Percentiles rank a stretch among this genome's conserved stretches.
Evolutionary conservation across 176 grass and related monocot species (phyloP).

Genomic region (Bolboschoenus planiculmis): DNA sequence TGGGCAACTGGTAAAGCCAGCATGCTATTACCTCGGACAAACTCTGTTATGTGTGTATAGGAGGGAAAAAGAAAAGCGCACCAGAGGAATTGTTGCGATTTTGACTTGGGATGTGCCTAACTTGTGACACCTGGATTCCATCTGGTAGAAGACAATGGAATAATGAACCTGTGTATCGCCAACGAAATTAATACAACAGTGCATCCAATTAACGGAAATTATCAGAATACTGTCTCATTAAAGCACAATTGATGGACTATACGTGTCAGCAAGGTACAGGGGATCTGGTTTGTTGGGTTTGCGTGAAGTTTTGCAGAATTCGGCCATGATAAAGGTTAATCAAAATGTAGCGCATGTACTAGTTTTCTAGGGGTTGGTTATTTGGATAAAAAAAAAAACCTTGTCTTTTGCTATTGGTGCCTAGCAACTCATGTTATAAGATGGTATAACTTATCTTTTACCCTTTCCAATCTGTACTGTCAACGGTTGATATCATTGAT

Average conservation of each 20-base stretch:
- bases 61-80: conserved; percentile 32
- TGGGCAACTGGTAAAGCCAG: neutral
- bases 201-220: neutral
- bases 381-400: neutral
- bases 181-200: conserved; percentile 14
- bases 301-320: neutral
- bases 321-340: neutral
- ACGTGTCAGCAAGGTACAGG: neutral
- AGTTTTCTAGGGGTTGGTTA: neutral
- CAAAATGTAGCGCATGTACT: neutral
- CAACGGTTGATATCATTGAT: neutral
- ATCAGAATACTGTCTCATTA: neutral
- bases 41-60: neutral
- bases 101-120: conserved; percentile 51
- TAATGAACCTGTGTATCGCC: conserved; percentile 52
- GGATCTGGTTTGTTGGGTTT: neutral
- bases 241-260: neutral
- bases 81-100: conserved; percentile 40
- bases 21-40: neutral
- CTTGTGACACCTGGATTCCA: conserved; percentile 60
- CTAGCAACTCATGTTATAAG: neutral
- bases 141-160: conserved; percentile 68
- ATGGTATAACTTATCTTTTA: neutral
- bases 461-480: neutral
- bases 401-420: neutral